Evolutionary conservation across 2,329 filamentous ascomycete genomes (phyloP), one percentile per base, ranked within the genome.

Genomic region (Colletotrichum chlorophyti): DNA sequence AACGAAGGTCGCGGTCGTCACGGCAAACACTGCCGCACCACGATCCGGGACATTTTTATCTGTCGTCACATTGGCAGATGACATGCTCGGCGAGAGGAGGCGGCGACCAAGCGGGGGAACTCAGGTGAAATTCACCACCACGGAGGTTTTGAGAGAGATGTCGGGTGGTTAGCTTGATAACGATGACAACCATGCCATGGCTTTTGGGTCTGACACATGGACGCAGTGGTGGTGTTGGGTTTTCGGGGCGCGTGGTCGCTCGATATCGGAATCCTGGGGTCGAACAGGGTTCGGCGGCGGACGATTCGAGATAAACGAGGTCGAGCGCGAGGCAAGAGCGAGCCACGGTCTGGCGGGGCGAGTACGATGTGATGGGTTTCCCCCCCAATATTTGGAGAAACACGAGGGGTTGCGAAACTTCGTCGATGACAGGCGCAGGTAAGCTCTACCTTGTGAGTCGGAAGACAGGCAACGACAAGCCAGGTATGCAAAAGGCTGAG

Each of bases 1-100:
- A 19, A 82, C 82, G 61, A 93, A 82, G 48, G 89, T 91, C 17
- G 82, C 77, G 6, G 84, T 83, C n/a, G 88, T 89, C 62, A 92
- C 89, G 65, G 84, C 83, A 67, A 93, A 85, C 49, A 91, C 88
- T 32, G 80, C 76, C 53, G 82, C 81, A 19, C 84, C 83, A 34
- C 84, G 81, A 70, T 85, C 76, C 38, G 77, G 75, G 43, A 78
- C 65, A 46, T 67, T 42, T 23, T 46, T 49, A 58, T 53, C 40
- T 26, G 48, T 21, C 26, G 32, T n/a, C n/a, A n/a, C 61, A 41
- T 51, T 48, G 45, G 34, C 46, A 23, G 55, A 31, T 55, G 46
- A 62, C 61, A 63, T 63, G 46, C 45, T 59, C 50, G 46, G 54
- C 47, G 57, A 49, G 29, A 38, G n/a, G n/a, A 32, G 41, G 31